These are phyloP conservation scores for Colletotrichum musae DNA, from an alignment of 2,329 filamentous ascomycete species.

Conservation along the genomic window DNA sequence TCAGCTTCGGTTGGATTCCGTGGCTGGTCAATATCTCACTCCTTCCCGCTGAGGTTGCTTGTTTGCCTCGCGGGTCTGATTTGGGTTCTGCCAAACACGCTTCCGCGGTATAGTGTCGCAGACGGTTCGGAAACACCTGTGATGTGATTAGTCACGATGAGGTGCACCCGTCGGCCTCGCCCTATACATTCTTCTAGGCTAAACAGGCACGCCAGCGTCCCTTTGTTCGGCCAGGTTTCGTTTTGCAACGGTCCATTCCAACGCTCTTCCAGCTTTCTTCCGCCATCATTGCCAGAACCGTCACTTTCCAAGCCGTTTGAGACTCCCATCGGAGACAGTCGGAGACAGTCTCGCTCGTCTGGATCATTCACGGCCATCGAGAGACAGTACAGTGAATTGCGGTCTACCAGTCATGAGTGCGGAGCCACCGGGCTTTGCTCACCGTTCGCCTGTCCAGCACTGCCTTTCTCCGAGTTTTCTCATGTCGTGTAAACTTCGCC, in stretches of 20 bases:
- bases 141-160: not conserved
- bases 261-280: not conserved
- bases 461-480: not conserved
- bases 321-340: slow-evolving; percentile 25
- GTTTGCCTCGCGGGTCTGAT: not conserved
- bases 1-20: not conserved
- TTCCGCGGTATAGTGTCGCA: too few relatives aligned
- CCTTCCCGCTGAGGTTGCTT: not conserved
- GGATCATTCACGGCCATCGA: not conserved
- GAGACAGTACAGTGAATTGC: not conserved
- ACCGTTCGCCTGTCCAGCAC: slow-evolving; percentile 1
- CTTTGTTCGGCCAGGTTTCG: slow-evolving; percentile 1
- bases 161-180: not conserved
- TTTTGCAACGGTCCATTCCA: slow-evolving; percentile 11
- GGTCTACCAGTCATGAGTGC: not conserved
- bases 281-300: not conserved
- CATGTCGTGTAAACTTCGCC: not conserved
- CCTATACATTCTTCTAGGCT: not conserved
- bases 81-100: not conserved
- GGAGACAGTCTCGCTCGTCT: slow-evolving; percentile 18
- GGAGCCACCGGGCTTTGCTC: not conserved
- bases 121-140: too few relatives aligned
- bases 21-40: not conserved
- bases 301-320: not conserved
- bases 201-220: not conserved